Conservation (phyloP, 179 eudicot species). For the Spergularia azorica region DNA sequence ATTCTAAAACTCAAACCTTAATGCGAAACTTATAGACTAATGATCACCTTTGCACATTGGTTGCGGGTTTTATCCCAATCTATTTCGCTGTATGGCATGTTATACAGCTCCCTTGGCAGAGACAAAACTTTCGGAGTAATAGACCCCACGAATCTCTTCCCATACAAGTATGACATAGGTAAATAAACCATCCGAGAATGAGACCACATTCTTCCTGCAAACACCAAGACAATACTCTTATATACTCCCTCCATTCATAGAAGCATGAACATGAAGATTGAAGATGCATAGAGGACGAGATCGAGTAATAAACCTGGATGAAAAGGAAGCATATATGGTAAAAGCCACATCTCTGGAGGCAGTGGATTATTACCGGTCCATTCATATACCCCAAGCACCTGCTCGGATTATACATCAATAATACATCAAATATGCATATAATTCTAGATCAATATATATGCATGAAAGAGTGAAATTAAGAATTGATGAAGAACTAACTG, state of each 20-base stretch:
- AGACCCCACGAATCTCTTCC: too few species aligned
- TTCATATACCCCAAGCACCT: conserved; percentile 92
- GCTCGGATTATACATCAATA: conserved; percentile 13
- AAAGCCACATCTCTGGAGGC: conserved; percentile 92
- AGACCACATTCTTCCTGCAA: conserved; percentile 79
- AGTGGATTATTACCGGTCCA: conserved; percentile 94
- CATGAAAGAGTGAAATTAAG: too few species aligned
- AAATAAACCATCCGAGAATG: conserved; percentile 74
- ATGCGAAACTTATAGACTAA: background rate
- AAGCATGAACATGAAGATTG: background rate
- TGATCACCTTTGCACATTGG: conserved; percentile 70
- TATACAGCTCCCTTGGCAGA: conserved; percentile 59
- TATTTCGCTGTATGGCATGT: conserved; percentile 58
- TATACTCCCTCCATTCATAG: background rate
- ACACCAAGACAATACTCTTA: conserved; percentile 1
- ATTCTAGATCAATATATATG: background rate
- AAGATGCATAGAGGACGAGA: background rate
- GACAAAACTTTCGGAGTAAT: conserved; percentile 56
- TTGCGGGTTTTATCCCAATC: conserved; percentile 65
- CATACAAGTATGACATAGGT: conserved; percentile 84
- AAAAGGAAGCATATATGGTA: conserved; percentile 76
- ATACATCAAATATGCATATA: background rate
- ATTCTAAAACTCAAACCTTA: background rate
- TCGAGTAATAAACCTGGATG: conserved; percentile 99
- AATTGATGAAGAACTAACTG: conserved; percentile 52